phyloP scores from a whole-genome alignment of 805 yeast species.

The Metschnikowia cerradonensis region DNA sequence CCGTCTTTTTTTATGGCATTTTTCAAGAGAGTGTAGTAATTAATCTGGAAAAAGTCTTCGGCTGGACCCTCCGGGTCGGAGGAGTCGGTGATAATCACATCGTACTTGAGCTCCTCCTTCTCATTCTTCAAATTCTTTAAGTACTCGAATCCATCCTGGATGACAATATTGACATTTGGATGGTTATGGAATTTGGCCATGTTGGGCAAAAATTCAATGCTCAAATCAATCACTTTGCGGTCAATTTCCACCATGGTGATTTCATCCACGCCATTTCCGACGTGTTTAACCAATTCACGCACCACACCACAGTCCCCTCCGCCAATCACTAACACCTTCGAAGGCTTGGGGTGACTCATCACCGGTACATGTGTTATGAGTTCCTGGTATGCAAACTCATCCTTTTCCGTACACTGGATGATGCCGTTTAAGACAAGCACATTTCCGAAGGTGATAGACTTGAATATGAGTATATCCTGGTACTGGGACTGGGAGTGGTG shows the following conservation, averaged over 20 bases:
- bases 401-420: conserved; percentile 86
- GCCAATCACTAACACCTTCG: conserved; percentile 79
- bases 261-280: conserved; percentile 42
- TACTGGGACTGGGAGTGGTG: conserved; percentile 63
- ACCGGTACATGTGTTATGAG: conserved; percentile 82
- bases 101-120: conserved; percentile 50
- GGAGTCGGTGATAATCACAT: conserved; percentile 86
- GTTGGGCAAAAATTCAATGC: conserved; percentile 67
- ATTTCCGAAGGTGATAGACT: conserved; percentile 74
- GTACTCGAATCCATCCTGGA: conserved; percentile 82
- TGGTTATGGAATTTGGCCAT: conserved; percentile 68
- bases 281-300: conserved; percentile 79
- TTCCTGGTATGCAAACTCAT: conserved; percentile 92
- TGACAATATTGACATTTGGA: conserved; percentile 59
- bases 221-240: conserved; percentile 68
- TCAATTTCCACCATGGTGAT: conserved; percentile 88
- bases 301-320: conserved; percentile 97
- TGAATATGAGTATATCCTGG: conserved; percentile 80
- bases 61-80: conserved; percentile 98
- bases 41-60: conserved; percentile 75
- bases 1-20: conserved; percentile 61
- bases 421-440: conserved; percentile 88
- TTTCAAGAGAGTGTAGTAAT: conserved; percentile 65
- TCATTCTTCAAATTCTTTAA: conserved; percentile 36
- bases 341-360: conserved; percentile 71